Conservation (phyloP, 805 yeast genomes). For the Hanseniaspora guilliermondii region DNA sequence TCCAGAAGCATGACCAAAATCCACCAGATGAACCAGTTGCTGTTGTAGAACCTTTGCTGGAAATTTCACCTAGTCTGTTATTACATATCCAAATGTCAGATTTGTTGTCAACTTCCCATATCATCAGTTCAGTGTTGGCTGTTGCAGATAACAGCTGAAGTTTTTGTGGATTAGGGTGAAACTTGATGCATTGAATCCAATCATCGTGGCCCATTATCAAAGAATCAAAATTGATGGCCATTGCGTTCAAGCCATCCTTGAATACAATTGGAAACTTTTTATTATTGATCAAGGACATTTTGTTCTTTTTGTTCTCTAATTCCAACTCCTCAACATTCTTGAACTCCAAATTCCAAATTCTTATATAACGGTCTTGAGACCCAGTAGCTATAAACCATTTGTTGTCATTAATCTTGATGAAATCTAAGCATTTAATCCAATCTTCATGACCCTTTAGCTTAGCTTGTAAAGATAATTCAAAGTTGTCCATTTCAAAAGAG, state of each 20-base stretch:
- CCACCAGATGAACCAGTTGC: constrained; percentile 92
- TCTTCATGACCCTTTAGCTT: constrained; percentile 83
- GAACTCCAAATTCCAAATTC: constrained; percentile 73
- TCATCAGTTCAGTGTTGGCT: constrained; percentile 84
- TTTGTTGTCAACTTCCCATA: constrained; percentile 79
- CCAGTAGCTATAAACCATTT: constrained; percentile 71
- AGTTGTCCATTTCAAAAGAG: constrained; percentile 28
- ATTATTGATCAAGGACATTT: constrained; percentile 49
- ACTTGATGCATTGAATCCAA: constrained; percentile 76
- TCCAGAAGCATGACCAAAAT: constrained; percentile 64
- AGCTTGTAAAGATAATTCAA: constrained; percentile 30
- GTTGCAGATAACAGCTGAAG: constrained; percentile 66
- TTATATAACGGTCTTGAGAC: constrained; percentile 81
- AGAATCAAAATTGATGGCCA: constrained; percentile 74
- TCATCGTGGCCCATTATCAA: constrained; percentile 96
- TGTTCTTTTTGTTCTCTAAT: constrained; percentile 18
- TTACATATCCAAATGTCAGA: constrained; percentile 86
- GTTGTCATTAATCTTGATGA: constrained; percentile 38
- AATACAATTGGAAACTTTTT: constrained; percentile 50
- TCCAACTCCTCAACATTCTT: constrained; percentile 42
- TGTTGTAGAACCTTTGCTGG: constrained; percentile 92
- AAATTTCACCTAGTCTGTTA: constrained; percentile 75
- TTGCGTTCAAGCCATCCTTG: constrained; percentile 27
- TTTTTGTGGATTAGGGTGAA: constrained; percentile 45
- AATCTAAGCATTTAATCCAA: constrained; percentile 73